phyloP scores from a whole-genome alignment of 805 yeast species.

The Grigorovia transvaalensis region DNA sequence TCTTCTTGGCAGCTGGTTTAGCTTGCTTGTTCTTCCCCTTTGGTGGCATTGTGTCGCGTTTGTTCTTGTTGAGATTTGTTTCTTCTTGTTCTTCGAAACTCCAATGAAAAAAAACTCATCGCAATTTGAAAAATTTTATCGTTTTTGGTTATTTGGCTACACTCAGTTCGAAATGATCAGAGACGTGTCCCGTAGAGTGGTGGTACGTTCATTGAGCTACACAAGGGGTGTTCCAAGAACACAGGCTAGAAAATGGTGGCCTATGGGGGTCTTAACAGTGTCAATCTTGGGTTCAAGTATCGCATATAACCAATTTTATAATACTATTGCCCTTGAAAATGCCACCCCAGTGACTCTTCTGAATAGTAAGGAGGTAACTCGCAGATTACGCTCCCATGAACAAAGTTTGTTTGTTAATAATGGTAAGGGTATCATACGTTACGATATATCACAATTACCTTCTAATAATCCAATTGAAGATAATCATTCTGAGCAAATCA shows the following conservation, averaged over 20 bases:
- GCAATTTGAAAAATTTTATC: neutral
- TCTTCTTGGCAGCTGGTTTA: conserved; percentile 43
- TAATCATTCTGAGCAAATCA: conserved; percentile 74
- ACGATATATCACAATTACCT: conserved; percentile 82
- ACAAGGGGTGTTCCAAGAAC: neutral
- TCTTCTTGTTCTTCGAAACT: neutral
- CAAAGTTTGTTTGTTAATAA: conserved; percentile 73
- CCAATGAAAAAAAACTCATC: neutral
- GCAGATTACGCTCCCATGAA: conserved; percentile 58
- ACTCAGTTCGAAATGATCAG: neutral
- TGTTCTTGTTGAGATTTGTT: neutral
- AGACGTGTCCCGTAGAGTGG: neutral
- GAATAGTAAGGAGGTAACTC: conserved; percentile 61
- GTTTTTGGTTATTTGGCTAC: neutral
- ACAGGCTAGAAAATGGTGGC: neutral
- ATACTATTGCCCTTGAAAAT: neutral
- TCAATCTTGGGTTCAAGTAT: neutral
- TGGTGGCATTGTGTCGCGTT: conserved; percentile 53
- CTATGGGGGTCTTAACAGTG: neutral
- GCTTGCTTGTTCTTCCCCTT: conserved; percentile 47
- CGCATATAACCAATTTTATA: neutral
- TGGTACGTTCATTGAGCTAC: neutral
- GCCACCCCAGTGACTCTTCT: conserved; percentile 36
- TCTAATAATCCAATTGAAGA: conserved; percentile 93
- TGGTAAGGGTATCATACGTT: conserved; percentile 78